Evolutionary conservation across 73 alveolate species (phyloP), one percentile per base, ranked within the genome.

Genomic region (Halteria grandinella): DNA sequence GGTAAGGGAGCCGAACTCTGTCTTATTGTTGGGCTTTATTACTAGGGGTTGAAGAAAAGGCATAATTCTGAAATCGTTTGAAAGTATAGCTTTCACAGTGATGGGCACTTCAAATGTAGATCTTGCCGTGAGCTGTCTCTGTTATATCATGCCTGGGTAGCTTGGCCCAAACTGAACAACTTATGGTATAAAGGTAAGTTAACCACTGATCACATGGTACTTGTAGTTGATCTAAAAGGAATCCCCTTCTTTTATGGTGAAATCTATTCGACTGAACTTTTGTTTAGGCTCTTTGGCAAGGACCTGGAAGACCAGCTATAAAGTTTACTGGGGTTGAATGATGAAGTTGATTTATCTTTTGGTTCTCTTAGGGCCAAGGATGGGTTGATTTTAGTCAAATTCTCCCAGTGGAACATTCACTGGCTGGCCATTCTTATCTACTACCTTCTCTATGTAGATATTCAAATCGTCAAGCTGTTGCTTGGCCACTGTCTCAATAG

Each of bases 81-180:
- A 37, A 1, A 25, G 1, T 23, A 60, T 60, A 6, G 37, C n/a
- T 6, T 37, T 60, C 17, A 60, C 27, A 1, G 43, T 23, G 3
- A 60, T 60, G 1, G 77, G 77, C 18, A 60, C 59, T 40, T 60
- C 77, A 20, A 60, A 60, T 1, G 77, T 60, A 60, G 77, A 60
- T 36, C 77, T 60, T 3, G 77, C 77, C 43, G 43, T 60, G 1
- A 60, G 8, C 4, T 44, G 77, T 39, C 34, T 60, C 1, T 55
- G 8, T 40, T 60, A 21, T 5, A 18, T 4, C 1, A n/a, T 36
- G 23, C 77, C 77, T 6, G 59, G 14, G 24, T 11, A 60, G 43
- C 55, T 44, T 8, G 39, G 23, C 3, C 43, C 5, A 23, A 60
- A 60, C 29, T 59, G 37, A 6, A 60, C 43, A 12, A 37, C 24